Evolutionary conservation across 768 basidiomycete species (phyloP).

Genomic region (Pleurotus platypus): DNA sequence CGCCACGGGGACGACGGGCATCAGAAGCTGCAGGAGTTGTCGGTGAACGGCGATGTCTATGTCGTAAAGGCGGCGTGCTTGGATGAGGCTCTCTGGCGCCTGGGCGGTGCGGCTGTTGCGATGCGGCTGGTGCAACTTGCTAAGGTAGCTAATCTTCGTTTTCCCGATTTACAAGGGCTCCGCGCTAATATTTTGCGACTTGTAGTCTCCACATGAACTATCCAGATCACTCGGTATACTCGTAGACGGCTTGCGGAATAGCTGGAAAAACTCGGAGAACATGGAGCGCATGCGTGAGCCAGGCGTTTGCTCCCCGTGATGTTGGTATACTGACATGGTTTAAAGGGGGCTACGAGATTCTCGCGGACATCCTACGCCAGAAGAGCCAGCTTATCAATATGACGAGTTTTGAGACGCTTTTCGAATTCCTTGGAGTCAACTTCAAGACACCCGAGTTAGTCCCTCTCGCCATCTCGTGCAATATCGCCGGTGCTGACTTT

Average conservation of each 20-base stretch:
- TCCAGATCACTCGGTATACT: slow-evolving; percentile 70
- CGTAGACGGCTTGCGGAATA: slow-evolving; percentile 73
- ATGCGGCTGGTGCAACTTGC: slow-evolving; percentile 76
- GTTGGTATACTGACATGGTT: slow-evolving; percentile 1
- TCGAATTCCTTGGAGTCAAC: slow-evolving; percentile 84
- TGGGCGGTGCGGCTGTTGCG: slow-evolving; percentile 77
- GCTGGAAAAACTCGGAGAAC: slow-evolving; percentile 93
- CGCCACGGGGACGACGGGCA: slow-evolving; percentile 10
- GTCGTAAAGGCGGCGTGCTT: slow-evolving; percentile 59
- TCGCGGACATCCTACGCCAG: slow-evolving; percentile 66
- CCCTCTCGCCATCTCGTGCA: background rate
- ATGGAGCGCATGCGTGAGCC: slow-evolving; percentile 83
- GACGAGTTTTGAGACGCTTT: slow-evolving; percentile 77
- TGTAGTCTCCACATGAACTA: slow-evolving; percentile 72
- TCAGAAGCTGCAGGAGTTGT: slow-evolving; percentile 17
- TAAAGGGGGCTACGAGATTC: slow-evolving; percentile 83
- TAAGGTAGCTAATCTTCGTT: slow-evolving; percentile 38
- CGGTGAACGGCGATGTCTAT: slow-evolving; percentile 50
- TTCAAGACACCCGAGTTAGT: slow-evolving; percentile 78
- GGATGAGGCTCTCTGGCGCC: slow-evolving; percentile 75
- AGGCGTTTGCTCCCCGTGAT: background rate
- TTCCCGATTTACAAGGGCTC: background rate
- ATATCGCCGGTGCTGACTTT: background rate
- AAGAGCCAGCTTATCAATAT: slow-evolving; percentile 77
- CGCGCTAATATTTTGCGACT: background rate